phyloP scores from a whole-genome alignment of 331 rosid species.

The Acacia concinna region DNA sequence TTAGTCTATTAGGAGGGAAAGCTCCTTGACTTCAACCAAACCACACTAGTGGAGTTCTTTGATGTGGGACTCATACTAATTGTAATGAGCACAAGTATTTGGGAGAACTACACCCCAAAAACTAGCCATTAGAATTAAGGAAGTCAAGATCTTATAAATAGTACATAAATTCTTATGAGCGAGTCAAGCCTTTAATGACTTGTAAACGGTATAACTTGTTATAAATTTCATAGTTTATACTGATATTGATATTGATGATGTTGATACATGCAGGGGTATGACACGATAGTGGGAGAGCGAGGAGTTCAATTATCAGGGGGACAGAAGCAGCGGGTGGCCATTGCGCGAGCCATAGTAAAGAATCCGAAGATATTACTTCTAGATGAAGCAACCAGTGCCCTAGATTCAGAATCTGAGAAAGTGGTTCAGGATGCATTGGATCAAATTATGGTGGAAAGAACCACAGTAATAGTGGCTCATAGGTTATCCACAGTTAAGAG shows the following conservation, averaged over 20 bases:
- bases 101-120: no score
- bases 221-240: not conserved
- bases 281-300: conserved; percentile 56
- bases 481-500: conserved; percentile 53
- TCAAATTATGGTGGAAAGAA: conserved; percentile 46
- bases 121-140: not conserved
- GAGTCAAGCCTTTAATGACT: not conserved
- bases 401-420: conserved; percentile 68
- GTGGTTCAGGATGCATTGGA: conserved; percentile 66
- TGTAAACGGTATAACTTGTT: not conserved
- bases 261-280: conserved; percentile 48
- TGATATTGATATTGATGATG: not conserved
- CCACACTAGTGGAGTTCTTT: no score
- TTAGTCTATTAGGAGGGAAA: no score
- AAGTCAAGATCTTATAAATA: no score
- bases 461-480: conserved; percentile 60
- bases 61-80: not conserved
- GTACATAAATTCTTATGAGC: not conserved
- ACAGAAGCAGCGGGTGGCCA: conserved; percentile 65
- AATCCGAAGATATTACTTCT: conserved; percentile 55
- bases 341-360: conserved; percentile 61
- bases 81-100: not conserved
- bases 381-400: conserved; percentile 73
- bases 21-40: not conserved
- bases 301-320: conserved; percentile 66